Percentiles rank a stretch among this genome's conserved stretches.
Evolutionary conservation across 1,284 basidiomycete species (phyloP).

Genomic region (Tremellales sp.): DNA sequence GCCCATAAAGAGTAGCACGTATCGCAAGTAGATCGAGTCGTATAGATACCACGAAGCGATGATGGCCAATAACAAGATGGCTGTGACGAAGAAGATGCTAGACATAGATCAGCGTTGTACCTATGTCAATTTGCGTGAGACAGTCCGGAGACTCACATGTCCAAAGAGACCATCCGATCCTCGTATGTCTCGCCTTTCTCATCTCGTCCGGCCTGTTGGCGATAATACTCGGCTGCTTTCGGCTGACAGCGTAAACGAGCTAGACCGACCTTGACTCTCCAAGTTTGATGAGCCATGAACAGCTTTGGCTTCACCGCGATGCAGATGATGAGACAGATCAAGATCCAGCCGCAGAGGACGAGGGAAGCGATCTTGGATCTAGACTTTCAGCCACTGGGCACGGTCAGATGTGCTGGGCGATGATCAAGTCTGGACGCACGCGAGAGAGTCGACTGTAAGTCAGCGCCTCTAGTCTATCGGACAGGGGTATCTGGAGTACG

Average conservation of each 20-base stretch:
- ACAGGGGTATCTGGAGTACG: conserved; percentile 8
- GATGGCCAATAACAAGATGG: conserved; percentile 7
- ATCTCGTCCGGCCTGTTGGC: background rate
- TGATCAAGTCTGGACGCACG: conserved; percentile 3
- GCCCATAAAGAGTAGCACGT: conserved; percentile 32
- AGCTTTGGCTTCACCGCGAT: background rate
- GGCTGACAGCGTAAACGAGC: background rate
- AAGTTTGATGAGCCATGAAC: background rate
- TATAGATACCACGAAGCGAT: conserved; percentile 23
- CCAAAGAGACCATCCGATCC: conserved; percentile 6
- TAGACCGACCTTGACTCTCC: background rate
- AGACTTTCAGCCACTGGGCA: background rate
- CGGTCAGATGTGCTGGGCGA: background rate
- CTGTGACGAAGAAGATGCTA: conserved; percentile 5
- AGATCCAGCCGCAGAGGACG: background rate
- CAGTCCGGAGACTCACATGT: conserved; percentile 11
- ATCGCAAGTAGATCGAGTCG: conserved; percentile 33
- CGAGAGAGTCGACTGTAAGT: conserved; percentile 8
- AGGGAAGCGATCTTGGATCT: background rate
- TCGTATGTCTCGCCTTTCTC: background rate
- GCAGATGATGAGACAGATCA: background rate
- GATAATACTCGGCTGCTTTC: background rate
- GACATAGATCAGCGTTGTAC: background rate
- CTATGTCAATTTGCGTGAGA: too few species aligned
- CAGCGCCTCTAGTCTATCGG: background rate